A percentile compares a stretch with the other conserved stretches of the same genome.
These are phyloP conservation scores for Populus alba DNA, from an alignment of 345 rosid genomes.

Conservation along the genomic window DNA sequence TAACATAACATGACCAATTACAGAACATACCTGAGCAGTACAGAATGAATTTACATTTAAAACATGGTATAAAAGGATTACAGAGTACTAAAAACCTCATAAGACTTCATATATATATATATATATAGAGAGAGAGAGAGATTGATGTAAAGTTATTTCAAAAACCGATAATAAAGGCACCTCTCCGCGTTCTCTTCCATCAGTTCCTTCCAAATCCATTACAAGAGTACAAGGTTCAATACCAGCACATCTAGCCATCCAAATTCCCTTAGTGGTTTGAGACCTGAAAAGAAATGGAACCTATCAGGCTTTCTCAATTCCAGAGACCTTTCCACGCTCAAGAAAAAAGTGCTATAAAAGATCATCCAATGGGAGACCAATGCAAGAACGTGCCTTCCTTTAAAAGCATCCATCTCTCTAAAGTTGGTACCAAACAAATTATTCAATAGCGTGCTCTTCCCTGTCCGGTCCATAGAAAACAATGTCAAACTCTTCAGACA, in stretches of 20 bases:
- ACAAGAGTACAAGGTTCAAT: conserved; percentile 93
- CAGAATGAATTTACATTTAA: background rate
- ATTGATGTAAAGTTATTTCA: background rate
- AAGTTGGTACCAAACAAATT: conserved; percentile 86
- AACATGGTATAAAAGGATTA: background rate
- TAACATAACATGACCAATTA: background rate
- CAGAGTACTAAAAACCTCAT: background rate
- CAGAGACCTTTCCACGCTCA: background rate
- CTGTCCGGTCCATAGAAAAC: conserved; percentile 46
- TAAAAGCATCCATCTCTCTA: conserved; percentile 98
- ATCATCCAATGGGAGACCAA: conserved; percentile 5
- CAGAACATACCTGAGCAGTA: background rate
- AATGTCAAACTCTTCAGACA: conserved; percentile 17
- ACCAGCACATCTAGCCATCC: conserved; percentile 85
- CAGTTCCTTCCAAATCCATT: conserved; percentile 99
- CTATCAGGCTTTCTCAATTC: background rate
- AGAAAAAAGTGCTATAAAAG: background rate
- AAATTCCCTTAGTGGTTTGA: conserved; percentile 97
- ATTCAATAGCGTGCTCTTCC: conserved; percentile 94
- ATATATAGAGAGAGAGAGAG: background rate
- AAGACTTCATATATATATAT: background rate
- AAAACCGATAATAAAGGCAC: conserved; percentile 30
- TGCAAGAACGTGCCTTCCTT: conserved; percentile 67
- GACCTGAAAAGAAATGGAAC: conserved; percentile 49
- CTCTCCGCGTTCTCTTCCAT: conserved; percentile 99